Evolutionary conservation across 108 stramenopile genomes (phyloP).

Genomic region (Cyclotella sp.): DNA sequence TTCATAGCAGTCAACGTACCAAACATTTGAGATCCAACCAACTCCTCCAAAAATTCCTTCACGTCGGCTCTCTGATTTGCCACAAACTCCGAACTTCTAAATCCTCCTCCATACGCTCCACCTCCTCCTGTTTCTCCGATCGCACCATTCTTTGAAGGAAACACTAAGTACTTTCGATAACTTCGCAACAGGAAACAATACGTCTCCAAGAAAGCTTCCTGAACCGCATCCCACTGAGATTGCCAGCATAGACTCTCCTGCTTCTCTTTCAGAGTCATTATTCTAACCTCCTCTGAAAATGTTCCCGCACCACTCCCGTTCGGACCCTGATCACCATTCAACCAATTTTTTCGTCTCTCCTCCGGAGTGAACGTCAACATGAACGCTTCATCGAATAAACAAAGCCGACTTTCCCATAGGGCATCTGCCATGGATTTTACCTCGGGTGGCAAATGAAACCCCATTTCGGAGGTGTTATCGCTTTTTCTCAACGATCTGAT

Average conservation of each 20-base stretch:
- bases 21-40: constrained; percentile 85
- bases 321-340: constrained; percentile 79
- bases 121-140: background rate
- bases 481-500: constrained; percentile 65
- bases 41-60: constrained; percentile 71
- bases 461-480: constrained; percentile 79
- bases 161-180: constrained; percentile 84
- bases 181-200: constrained; percentile 82
- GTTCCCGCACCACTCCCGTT: constrained; percentile 15
- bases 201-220: constrained; percentile 83
- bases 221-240: constrained; percentile 83
- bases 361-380: constrained; percentile 79
- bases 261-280: constrained; percentile 60
- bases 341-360: constrained; percentile 73
- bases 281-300: constrained; percentile 44
- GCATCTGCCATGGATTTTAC: constrained; percentile 78
- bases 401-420: constrained; percentile 78
- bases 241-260: constrained; percentile 62
- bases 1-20: constrained; percentile 7
- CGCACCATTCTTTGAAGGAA: constrained; percentile 72
- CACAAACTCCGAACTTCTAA: constrained; percentile 74
- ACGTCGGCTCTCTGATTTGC: constrained; percentile 71
- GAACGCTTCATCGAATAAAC: constrained; percentile 85
- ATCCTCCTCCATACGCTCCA: constrained; percentile 74
- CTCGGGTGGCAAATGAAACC: constrained; percentile 66